Conservation (phyloP, 805 yeast species). For the Ogataea kodamae region DNA sequence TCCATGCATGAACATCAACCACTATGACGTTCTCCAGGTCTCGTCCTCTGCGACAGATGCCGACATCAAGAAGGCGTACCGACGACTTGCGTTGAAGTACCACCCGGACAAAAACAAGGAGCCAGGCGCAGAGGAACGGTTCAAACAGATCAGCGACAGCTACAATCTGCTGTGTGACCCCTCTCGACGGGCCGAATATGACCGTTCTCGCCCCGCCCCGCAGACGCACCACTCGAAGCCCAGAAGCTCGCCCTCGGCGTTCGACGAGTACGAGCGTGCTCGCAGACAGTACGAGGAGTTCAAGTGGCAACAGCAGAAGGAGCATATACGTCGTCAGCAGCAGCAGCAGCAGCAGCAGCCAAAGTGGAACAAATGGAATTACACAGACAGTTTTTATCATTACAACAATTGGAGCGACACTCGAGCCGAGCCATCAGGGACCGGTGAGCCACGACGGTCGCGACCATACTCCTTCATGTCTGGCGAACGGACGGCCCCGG, state of each 20-base stretch:
- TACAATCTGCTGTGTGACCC: conserved; percentile 74
- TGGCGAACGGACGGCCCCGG: conserved; percentile 27
- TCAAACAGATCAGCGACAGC: conserved; percentile 88
- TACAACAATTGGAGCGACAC: conserved; percentile 7
- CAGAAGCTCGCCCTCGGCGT: conserved; percentile 8
- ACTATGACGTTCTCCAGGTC: conserved; percentile 62
- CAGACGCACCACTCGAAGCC: conserved; percentile 4
- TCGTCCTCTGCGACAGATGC: conserved; percentile 46
- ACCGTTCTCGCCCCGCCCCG: conserved; percentile 29
- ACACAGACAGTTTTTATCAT: conserved; percentile 11
- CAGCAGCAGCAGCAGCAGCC: conserved; percentile 9
- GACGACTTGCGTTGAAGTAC: conserved; percentile 64
- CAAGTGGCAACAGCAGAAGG: conserved; percentile 16
- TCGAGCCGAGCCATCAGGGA: background rate
- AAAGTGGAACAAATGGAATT: conserved; percentile 10
- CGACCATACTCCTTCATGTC: conserved; percentile 26
- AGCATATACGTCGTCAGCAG: conserved; percentile 14
- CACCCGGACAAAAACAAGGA: conserved; percentile 81
- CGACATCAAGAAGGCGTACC: conserved; percentile 75
- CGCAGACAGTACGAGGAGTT: conserved; percentile 23
- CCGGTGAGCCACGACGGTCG: too few relatives aligned
- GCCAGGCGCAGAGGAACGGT: conserved; percentile 64
- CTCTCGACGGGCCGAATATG: conserved; percentile 58
- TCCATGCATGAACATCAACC: conserved; percentile 31
- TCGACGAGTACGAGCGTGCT: conserved; percentile 24